Conservation (phyloP, 495 filamentous ascomycete species). For the Neurospora sp. region DNA sequence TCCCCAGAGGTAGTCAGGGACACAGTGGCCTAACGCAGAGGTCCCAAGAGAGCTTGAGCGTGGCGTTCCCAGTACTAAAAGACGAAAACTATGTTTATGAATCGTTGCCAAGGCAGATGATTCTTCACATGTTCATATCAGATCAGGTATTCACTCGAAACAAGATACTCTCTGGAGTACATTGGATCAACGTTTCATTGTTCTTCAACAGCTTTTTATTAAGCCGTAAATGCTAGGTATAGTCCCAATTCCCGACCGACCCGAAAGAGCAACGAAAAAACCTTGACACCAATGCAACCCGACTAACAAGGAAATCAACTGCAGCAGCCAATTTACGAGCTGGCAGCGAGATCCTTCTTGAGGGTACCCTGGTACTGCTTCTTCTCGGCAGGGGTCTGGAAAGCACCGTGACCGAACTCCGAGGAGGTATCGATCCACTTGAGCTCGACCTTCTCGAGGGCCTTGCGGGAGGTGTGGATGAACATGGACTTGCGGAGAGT, state of each 20-base stretch:
- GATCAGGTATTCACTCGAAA: conserved; percentile 3
- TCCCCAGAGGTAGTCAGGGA: background rate
- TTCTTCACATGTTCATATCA: background rate
- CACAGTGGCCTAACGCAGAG: background rate
- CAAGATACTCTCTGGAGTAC: conserved; percentile 7
- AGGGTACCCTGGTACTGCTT: conserved; percentile 85
- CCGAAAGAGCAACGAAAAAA: conserved; percentile 34
- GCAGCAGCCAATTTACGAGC: conserved; percentile 45
- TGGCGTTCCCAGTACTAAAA: background rate
- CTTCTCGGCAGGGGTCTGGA: conserved; percentile 98
- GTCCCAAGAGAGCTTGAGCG: background rate
- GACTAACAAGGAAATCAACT: conserved; percentile 39
- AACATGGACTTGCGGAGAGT: conserved; percentile 99
- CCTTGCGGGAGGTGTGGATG: conserved; percentile 86
- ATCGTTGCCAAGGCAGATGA: background rate
- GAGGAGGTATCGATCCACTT: conserved; percentile 99
- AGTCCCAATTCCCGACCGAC: conserved; percentile 33
- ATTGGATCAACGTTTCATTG: conserved; percentile 29
- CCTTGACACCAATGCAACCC: conserved; percentile 42
- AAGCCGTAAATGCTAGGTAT: conserved; percentile 31
- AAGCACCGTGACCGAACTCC: conserved; percentile 99
- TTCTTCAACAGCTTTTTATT: conserved; percentile 37
- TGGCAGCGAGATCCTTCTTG: conserved; percentile 89
- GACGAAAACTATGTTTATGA: background rate
- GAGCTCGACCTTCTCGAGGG: conserved; percentile 97